Conservation (phyloP, 2,329 filamentous ascomycete species). For the Fusarium armeniacum region DNA sequence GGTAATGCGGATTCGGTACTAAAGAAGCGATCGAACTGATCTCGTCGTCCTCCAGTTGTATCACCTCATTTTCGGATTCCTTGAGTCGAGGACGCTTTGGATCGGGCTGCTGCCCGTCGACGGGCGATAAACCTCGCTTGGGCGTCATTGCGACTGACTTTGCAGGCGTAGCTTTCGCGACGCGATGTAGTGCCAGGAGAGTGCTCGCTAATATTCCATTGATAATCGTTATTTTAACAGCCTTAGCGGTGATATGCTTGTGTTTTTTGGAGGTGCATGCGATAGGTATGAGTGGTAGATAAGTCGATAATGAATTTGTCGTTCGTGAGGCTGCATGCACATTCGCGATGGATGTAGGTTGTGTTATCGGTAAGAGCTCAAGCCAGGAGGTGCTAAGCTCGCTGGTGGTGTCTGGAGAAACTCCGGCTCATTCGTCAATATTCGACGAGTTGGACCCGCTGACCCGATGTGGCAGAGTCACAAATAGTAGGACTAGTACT, state of each 20-base stretch:
- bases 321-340: constrained; percentile 9
- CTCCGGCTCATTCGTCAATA: constrained; percentile 33
- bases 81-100: constrained; percentile 52
- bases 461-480: background rate
- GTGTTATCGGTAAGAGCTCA: constrained; percentile 13
- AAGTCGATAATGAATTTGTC: constrained; percentile 4
- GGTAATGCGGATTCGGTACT: constrained; percentile 52
- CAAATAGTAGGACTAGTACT: no score
- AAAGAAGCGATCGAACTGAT: constrained; percentile 39
- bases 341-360: constrained; percentile 5
- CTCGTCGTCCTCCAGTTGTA: constrained; percentile 34
- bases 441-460: background rate
- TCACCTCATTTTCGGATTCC: constrained; percentile 8
- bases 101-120: constrained; percentile 46
- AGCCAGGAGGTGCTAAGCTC: constrained; percentile 16
- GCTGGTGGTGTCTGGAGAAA: constrained; percentile 31
- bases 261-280: background rate
- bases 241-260: background rate
- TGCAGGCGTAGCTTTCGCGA: background rate
- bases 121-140: constrained; percentile 56
- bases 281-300: background rate
- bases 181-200: background rate
- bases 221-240: background rate
- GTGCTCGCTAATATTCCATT: constrained; percentile 18
- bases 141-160: constrained; percentile 50